Evolutionary conservation across 352 stramenopile species (phyloP), one percentile per base, ranked within the genome.

Genomic region (Globisporangium parvum): DNA sequence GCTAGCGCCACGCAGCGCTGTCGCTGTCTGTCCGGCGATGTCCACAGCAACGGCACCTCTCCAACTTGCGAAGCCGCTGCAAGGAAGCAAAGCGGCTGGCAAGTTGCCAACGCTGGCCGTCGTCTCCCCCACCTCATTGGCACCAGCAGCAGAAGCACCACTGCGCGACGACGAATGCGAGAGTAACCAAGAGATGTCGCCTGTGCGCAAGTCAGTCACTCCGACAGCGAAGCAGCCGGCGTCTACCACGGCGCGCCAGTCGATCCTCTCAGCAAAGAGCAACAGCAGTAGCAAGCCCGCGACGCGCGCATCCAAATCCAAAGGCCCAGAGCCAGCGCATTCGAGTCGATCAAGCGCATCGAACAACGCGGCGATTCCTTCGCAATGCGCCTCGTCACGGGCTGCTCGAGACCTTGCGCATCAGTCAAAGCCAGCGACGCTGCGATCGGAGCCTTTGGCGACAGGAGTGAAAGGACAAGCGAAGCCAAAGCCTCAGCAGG

Each of bases 161-260:
- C 3, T 8, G 28, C 28, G 2, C 28, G 6, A 6, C 28, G 6
- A 6, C 6, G 39, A 48, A 11, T 14, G 45, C 3, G 59, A 57
- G 24, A 69, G 39, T 56, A 75, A 75, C 49, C 68, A 75, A 31
- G 65, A 75, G 39, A 24, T 52, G 47, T 73, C 66, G 12, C 63
- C 60, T 17, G 31, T 63, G 18, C 57, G 41, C 31, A 33, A 31
- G 10, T 41, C 49, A 18, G 9, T 14, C 8, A 20, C 20, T 28
- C 24, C 41, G 21, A 64, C 65, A 40, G 44, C 52, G 6, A 57
- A 15, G 5, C 59, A 52, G 18, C 40, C 47, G 8, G 46, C 55
- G 47, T 66, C n/a, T 50, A 33, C 28, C 68, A 49, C 21, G 20
- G 11, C 26, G 6, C 42, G 21, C n/a, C 26, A 51, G 20, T n/a